Evolutionary conservation across 2,329 filamentous ascomycete species (phyloP), one percentile per base, ranked within the genome.

Genomic region (Stenocarpella maydis): DNA sequence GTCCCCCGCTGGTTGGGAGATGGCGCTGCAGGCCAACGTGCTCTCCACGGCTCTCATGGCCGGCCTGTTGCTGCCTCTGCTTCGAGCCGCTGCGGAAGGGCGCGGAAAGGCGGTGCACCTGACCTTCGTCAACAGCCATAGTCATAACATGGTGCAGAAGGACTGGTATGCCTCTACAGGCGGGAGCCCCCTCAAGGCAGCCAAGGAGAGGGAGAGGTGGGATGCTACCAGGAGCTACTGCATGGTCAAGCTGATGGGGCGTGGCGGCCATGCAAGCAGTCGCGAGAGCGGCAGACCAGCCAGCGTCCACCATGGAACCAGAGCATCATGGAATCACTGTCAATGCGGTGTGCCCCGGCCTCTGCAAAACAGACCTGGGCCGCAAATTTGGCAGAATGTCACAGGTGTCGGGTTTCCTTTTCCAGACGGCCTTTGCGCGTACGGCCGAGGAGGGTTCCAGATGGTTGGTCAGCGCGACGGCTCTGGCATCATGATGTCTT

Each of bases 1-100:
- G 67, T 72, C 69, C 61, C 43, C 45, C 28, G 72, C 68, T 52
- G 74, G 74, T 19, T 69, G 60, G 60, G 67, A 69, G 14, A 54
- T 53, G 50, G 50, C 50, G 6, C 8, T 69, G 26, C 60, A 65
- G 60, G 67, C 66, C n/a, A 69, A 65, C n/a, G 58, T 45, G 14
- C 41, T 69, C 1, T 69, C 67, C 4, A 69, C 67, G 10, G 52
- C 60, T 15, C 52, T 69, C 14, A 63, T 65, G 58, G 47, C 58
- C 12, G 24, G 65, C 14, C 15, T 69, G 49, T 41, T 69, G 31
- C 24, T 69, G 28, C 67, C 67, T 1, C 4, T 47, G 17, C 39
- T 69, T 7, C 67, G 60, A 7, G 14, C 43, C 39, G 54, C 67
- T 6, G 45, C 47, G n/a, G 8, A 14, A 17, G 67, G 28, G n/a